Base-by-base conservation (phyloP, 192 early-diverging fungal species). In the Backusella parvicylindrica region DNA sequence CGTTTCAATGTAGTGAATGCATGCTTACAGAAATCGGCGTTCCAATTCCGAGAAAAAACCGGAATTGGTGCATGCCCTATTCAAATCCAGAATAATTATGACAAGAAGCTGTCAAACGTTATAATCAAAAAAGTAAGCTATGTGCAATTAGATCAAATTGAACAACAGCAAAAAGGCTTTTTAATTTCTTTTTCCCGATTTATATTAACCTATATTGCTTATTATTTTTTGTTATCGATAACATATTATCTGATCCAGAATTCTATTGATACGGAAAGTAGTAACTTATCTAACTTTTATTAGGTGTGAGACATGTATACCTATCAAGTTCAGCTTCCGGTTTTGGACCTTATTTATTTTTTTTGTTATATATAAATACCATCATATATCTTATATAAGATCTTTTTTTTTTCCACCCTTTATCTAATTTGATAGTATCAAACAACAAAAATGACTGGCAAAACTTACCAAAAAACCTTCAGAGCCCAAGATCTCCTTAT, bases 401-500 rank as follows among this genome's bases (percentile, higher is more conserved):
- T n/a, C n/a, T n/a, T n/a, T n/a, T n/a, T n/a, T n/a, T n/a, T n/a
- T n/a, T n/a, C n/a, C n/a, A n/a, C 53, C 23, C 23, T 23, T 56
- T 26, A 0, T 38, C 0, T 38, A 38, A 38, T 50, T 23, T 12
- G 9, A n/a, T 26, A 26, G 9, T 9, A 12, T 26, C n/a, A 26
- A 0, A 11, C 11, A 15, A 43, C 0, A 43, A 11, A 56, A 56
- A 56, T 56, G 53, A 12, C 9, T 26, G 53, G 53, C 23, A 56
- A 56, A 3, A 56, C 23, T 26, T 26, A 56, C 21, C n/a, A 56
- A 56, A 21, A 21, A 11, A 38, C 65, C 33, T 68, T 68, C 35
- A 36, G 23, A 1, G 21, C 65, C 16, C 12, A 68, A 6, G 35
- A 72, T 31, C 16, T 82, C 13, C 32, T 56, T 4, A 36, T 82